Percentiles rank a stretch among this genome's conserved stretches.
These are phyloP conservation scores for Trichoderma harzianum DNA, from an alignment of 2,329 filamentous ascomycete genomes.

Conservation along the genomic window DNA sequence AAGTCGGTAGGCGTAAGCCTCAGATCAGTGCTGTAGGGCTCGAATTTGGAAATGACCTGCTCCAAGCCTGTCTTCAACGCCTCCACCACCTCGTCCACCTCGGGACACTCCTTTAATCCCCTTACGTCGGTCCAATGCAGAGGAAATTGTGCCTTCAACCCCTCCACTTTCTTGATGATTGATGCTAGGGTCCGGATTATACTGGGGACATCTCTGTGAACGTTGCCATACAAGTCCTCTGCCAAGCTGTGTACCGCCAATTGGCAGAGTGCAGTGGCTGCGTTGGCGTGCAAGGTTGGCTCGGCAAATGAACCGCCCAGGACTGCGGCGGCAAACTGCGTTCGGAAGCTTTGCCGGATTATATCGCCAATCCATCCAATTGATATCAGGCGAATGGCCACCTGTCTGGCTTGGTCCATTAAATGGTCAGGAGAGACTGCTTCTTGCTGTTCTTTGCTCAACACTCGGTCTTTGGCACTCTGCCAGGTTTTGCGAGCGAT, in stretches of 20 bases:
- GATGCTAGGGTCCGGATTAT: constrained; percentile 71
- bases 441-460: constrained; percentile 54
- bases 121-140: constrained; percentile 78
- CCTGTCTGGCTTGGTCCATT: constrained; percentile 45
- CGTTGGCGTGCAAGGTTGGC: constrained; percentile 65
- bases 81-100: constrained; percentile 68
- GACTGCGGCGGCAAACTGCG: constrained; percentile 63
- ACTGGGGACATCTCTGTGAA: constrained; percentile 73
- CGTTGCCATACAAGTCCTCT: constrained; percentile 82
- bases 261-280: constrained; percentile 64
- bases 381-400: constrained; percentile 44
- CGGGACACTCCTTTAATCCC: constrained; percentile 51
- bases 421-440: constrained; percentile 49
- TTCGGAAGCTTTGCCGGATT: constrained; percentile 68
- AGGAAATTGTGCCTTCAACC: constrained; percentile 56
- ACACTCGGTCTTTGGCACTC: constrained; percentile 45
- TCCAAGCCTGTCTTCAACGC: constrained; percentile 63
- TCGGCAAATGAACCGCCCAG: constrained; percentile 72
- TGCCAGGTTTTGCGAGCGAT: constrained; percentile 49
- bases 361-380: constrained; percentile 58
- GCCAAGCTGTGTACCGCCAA: constrained; percentile 69
- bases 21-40: constrained; percentile 68
- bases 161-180: constrained; percentile 66
- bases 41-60: constrained; percentile 68
- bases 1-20: constrained; percentile 69